Percentiles rank a stretch among this genome's conserved stretches.
These are phyloP conservation scores for Dictyostelium purpureum DNA, from an alignment of 78 protist genomes.

Conservation along the genomic window DNA sequence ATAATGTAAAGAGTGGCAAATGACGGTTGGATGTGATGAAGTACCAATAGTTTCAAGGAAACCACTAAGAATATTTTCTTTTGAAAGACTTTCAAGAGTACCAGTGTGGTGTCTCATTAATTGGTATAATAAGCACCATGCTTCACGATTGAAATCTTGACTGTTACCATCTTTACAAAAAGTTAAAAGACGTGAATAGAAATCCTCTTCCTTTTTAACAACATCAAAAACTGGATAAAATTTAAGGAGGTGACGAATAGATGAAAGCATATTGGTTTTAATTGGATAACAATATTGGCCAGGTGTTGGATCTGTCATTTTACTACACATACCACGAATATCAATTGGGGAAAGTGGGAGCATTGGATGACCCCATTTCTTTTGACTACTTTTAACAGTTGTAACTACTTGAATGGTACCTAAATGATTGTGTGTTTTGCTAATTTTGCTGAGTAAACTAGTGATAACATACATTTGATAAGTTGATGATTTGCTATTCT, in stretches of 20 bases:
- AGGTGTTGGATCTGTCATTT: background rate
- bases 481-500: background rate
- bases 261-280: background rate
- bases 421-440: background rate
- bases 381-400: slow-evolving; percentile 8
- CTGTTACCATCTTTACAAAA: slow-evolving; percentile 43
- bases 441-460: background rate
- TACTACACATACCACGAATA: slow-evolving; percentile 6
- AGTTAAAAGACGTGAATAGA: slow-evolving; percentile 6
- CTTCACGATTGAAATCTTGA: slow-evolving; percentile 19
- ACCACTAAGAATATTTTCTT: background rate
- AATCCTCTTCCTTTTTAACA: slow-evolving; percentile 43
- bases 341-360: slow-evolving; percentile 43
- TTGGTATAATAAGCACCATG: slow-evolving; percentile 55
- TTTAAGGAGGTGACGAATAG: slow-evolving; percentile 23
- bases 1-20: slow-evolving; percentile 61
- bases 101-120: slow-evolving; percentile 48
- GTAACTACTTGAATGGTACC: slow-evolving; percentile 9
- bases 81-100: slow-evolving; percentile 30
- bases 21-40: slow-evolving; percentile 26
- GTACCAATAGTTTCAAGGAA: slow-evolving; percentile 62
- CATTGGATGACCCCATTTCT: slow-evolving; percentile 24
- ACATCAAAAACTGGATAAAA: slow-evolving; percentile 3
- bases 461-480: slow-evolving; percentile 18
- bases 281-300: background rate